Conservation (phyloP, 257 asterid species). For the Salvia hispanica region DNA sequence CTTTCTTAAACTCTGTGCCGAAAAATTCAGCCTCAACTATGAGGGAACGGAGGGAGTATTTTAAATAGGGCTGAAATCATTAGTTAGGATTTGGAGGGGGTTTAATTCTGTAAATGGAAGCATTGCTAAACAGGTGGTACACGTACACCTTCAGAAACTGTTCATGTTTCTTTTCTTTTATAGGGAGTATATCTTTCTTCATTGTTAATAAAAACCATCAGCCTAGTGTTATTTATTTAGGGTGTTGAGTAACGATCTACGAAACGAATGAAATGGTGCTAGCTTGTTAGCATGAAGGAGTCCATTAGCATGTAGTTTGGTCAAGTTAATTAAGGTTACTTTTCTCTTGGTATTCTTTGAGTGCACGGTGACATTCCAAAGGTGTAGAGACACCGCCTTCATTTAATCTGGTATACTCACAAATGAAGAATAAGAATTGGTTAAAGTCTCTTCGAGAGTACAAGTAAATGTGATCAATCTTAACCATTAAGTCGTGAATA, state of each 20-base stretch:
- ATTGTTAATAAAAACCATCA: not conserved
- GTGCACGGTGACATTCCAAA: not conserved
- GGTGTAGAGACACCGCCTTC: not conserved
- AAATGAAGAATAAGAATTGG: not conserved
- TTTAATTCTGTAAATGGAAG: not conserved
- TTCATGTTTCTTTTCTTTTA: not conserved
- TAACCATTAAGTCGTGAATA: not conserved
- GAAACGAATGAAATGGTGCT: not conserved
- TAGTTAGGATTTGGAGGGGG: constrained; percentile 1
- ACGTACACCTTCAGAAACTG: not conserved
- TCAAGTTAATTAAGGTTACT: not conserved
- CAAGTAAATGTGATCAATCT: not conserved
- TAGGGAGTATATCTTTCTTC: not conserved
- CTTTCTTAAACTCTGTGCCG: too few relatives aligned
- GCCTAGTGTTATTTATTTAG: not conserved
- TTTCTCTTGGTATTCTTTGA: not conserved
- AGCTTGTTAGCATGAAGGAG: not conserved
- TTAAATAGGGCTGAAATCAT: not conserved
- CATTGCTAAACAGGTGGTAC: not conserved
- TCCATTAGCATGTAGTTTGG: not conserved
- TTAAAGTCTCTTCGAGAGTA: not conserved
- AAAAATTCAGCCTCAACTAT: too few relatives aligned
- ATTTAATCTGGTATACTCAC: not conserved
- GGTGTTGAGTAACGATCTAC: not conserved
- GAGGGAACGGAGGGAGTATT: too few relatives aligned